Evolutionary conservation across 768 basidiomycete species (phyloP), one percentile per base, ranked within the genome.

Genomic region (Pleurotus citrinopileatus): DNA sequence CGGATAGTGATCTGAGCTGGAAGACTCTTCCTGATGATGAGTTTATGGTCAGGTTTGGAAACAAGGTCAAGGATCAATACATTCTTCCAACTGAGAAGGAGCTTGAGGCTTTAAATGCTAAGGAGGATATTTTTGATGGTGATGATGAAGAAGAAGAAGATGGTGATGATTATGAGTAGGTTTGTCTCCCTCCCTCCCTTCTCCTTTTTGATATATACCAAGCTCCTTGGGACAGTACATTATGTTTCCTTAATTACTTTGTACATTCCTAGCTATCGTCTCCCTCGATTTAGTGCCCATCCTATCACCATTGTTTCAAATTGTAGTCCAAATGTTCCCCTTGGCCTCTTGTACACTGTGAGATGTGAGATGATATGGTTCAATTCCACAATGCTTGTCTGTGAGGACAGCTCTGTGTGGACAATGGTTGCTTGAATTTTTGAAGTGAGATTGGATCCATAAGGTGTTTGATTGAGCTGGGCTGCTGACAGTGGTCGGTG

Each of bases 321-420:
- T 4, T 53, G 23, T 32, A 65, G 60, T 6, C 57, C 57, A 57
- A 62, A 67, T 1, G 66, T 63, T 1, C 63, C 58, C 48, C 23
- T 36, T 38, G 60, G 59, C 12, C 57, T 42, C 17, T 47, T 42
- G 32, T 53, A 63, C 10, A 53, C 53, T 27, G 61, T 67, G 65
- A 7, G 61, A 61, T 29, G 65, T 60, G 37, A 67, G 62, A 45
- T 67, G 60, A 2, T 25, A n/a, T 8, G 56, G 60, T 40, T 67
- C 61, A 51, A 65, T 61, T 67, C 61, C 46, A 65, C 60, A 26
- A 67, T 60, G n/a, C 48, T 23, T 22, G 61, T 47, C 3, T 56
- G 12, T 10, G 55, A 26, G 2, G 55, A 60, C 19, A 28, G 56
- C 8, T 36, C 27, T 34, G 53, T 53, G 56, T 60, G 57, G 15